Evolutionary conservation across 148 eudicot species (phyloP).

Genomic region (Spergularia bocconei): DNA sequence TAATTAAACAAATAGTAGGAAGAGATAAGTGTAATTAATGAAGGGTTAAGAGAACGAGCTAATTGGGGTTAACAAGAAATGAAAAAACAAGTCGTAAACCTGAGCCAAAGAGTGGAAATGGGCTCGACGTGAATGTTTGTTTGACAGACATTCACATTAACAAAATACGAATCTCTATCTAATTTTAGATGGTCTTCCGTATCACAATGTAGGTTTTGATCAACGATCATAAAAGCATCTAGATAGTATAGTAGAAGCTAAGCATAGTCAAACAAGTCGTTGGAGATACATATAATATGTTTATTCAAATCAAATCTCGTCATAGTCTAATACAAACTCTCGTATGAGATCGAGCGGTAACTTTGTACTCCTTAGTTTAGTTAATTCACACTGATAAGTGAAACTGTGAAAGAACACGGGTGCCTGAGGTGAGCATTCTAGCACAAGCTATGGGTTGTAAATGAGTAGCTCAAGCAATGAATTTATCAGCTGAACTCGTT

Average conservation of each 20-base stretch:
- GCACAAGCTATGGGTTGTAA: no score
- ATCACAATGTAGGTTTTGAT: slow-evolving; percentile 31
- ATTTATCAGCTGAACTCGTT: no score
- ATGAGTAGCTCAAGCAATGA: no score
- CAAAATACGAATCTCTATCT: slow-evolving; percentile 19
- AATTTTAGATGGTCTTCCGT: slow-evolving; percentile 10
- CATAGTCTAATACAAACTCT: no score
- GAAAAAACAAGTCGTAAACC: slow-evolving; percentile 1
- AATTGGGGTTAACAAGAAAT: slow-evolving; percentile 18
- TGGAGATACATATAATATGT: no score
- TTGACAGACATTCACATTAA: slow-evolving; percentile 71
- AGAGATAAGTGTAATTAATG: slow-evolving; percentile 16
- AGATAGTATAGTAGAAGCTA: slow-evolving; percentile 5
- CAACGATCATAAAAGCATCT: slow-evolving; percentile 18
- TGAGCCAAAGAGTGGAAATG: slow-evolving; percentile 36
- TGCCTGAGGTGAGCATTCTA: no score
- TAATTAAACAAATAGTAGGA: slow-evolving; percentile 1
- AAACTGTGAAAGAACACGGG: no score
- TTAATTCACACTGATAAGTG: no score
- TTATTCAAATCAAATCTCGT: no score
- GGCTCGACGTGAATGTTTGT: slow-evolving; percentile 91
- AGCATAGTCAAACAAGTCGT: slow-evolving; percentile 1
- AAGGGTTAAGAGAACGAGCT: slow-evolving; percentile 26
- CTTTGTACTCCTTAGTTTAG: no score
- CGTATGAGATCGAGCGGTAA: no score